Evolutionary conservation across 208 protist species (phyloP).

Genomic region (Crithidia expoeki): DNA sequence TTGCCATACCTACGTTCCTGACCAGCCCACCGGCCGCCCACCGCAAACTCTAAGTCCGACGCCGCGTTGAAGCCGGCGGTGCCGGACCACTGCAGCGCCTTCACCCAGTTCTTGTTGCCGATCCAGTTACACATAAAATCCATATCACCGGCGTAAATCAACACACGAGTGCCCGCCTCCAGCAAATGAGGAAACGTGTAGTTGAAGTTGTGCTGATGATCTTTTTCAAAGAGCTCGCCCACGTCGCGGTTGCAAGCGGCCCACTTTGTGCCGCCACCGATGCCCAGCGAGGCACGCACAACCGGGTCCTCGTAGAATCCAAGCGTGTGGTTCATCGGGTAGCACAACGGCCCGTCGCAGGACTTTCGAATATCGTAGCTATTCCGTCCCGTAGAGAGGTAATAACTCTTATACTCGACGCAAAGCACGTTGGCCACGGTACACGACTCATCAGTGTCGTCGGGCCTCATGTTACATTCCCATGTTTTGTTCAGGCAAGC

Average conservation of each 20-base stretch:
- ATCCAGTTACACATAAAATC: constrained; percentile 95
- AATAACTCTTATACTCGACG: constrained; percentile 25
- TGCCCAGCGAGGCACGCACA: not conserved
- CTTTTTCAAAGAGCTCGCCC: constrained; percentile 47
- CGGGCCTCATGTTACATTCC: constrained; percentile 22
- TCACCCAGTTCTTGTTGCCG: constrained; percentile 86
- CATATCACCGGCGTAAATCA: no score
- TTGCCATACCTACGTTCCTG: constrained; percentile 37
- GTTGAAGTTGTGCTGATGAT: constrained; percentile 78
- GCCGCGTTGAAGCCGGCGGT: constrained; percentile 58
- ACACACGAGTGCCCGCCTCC: constrained; percentile 59
- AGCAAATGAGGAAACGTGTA: constrained; percentile 67
- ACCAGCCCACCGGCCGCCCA: no score
- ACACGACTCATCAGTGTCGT: constrained; percentile 23
- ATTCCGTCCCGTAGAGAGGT: constrained; percentile 52
- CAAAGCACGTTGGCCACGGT: constrained; percentile 10
- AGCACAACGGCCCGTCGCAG: constrained; percentile 38
- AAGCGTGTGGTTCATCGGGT: constrained; percentile 1
- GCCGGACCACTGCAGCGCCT: constrained; percentile 78
- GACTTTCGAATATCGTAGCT: constrained; percentile 65
- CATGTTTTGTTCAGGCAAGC: constrained; percentile 35
- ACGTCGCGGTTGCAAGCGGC: constrained; percentile 64
- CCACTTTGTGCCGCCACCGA: constrained; percentile 2
- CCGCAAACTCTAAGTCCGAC: constrained; percentile 37
- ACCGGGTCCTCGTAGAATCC: not conserved